These are phyloP conservation scores for Capsella rubella DNA, from an alignment of 441 rosid genomes.

Conservation along the genomic window DNA sequence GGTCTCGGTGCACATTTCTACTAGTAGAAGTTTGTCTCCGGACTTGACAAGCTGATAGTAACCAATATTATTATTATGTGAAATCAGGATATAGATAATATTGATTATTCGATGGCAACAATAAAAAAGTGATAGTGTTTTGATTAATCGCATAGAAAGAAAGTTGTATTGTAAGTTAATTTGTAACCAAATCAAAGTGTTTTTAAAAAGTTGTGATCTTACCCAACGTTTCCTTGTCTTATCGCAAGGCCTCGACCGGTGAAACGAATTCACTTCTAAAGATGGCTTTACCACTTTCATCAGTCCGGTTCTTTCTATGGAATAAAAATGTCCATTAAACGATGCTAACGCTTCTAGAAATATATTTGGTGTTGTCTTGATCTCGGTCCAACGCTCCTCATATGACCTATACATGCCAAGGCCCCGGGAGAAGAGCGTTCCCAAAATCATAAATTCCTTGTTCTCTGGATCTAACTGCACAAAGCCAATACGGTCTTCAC, in stretches of 20 bases:
- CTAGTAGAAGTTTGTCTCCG: background rate
- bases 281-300: background rate
- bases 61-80: background rate
- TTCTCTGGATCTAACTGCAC: background rate
- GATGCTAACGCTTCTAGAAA: background rate
- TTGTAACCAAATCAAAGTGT: background rate
- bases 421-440: background rate
- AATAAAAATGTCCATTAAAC: background rate
- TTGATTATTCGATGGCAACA: too few relatives aligned
- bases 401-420: background rate
- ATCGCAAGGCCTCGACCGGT: background rate
- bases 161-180: background rate
- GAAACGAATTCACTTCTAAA: background rate
- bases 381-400: background rate
- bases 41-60: background rate
- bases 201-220: background rate
- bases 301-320: background rate
- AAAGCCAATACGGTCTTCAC: background rate
- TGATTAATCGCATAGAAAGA: background rate
- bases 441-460: background rate
- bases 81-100: too few relatives aligned
- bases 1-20: background rate
- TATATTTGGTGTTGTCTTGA: background rate
- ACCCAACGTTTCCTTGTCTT: conserved; percentile 4
- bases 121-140: background rate